These are phyloP conservation scores for Pyrus hybrid DNA, from an alignment of 331 rosid genomes.

Conservation along the genomic window DNA sequence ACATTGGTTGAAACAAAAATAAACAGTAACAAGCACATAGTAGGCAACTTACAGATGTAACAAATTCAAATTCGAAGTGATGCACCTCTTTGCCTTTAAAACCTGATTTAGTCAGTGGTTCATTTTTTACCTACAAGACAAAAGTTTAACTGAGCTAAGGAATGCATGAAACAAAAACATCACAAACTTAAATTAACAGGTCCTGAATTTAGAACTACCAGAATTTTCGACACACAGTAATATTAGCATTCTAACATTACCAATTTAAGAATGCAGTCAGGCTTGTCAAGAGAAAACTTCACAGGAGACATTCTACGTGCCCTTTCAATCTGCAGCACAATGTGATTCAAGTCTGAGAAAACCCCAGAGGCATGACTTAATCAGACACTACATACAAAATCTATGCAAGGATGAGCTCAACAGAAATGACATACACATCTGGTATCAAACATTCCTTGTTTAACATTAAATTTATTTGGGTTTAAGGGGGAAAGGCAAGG, in stretches of 20 bases:
- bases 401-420: background rate
- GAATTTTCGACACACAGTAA: background rate
- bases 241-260: constrained; percentile 29
- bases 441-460: background rate
- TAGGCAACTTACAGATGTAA: constrained; percentile 51
- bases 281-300: constrained; percentile 48
- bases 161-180: background rate
- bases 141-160: constrained; percentile 16
- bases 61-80: constrained; percentile 78
- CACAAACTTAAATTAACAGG: background rate
- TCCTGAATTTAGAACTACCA: background rate
- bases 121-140: constrained; percentile 57
- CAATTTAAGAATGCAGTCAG: constrained; percentile 77
- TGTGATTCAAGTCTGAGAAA: constrained; percentile 44
- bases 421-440: background rate
- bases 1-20: background rate
- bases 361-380: constrained; percentile 11
- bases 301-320: constrained; percentile 68
- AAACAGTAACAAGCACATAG: background rate
- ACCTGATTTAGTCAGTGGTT: constrained; percentile 50
- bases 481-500: background rate
- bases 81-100: constrained; percentile 62
- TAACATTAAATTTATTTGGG: background rate
- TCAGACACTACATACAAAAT: background rate
- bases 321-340: constrained; percentile 56